These are phyloP conservation scores for Asterochloris erici DNA, from an alignment of 139 green algal species.

Conservation along the genomic window DNA sequence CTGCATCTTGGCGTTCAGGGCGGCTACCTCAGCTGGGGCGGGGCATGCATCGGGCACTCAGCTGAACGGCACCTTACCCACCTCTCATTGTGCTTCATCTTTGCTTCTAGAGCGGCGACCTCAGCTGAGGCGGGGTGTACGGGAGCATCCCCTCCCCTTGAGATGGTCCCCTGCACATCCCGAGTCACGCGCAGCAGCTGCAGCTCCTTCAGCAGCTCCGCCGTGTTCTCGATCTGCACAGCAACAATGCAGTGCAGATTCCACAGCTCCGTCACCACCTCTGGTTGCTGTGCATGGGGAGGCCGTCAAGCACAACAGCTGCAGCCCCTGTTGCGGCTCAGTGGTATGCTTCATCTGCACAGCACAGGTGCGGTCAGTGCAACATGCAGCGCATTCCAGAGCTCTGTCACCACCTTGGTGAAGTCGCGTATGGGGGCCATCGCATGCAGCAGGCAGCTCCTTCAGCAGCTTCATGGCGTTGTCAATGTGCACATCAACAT, in stretches of 20 bases:
- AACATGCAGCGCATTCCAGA: slow-evolving; percentile 17
- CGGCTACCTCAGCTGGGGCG: no score
- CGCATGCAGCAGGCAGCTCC: no score
- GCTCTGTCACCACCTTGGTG: no score
- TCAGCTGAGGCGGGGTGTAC: slow-evolving; percentile 30
- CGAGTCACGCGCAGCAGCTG: slow-evolving; percentile 78
- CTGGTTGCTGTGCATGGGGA: neutral
- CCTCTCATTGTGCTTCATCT: slow-evolving; percentile 37
- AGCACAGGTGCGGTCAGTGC: neutral
- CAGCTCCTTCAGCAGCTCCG: slow-evolving; percentile 58
- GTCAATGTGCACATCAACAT: no score
- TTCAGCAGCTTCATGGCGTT: no score
- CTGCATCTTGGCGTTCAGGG: no score
- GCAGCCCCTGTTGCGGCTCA: neutral
- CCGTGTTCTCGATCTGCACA: slow-evolving; percentile 31
- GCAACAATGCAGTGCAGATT: neutral
- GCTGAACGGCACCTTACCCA: neutral
- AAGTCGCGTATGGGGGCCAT: no score
- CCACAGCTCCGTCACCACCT: neutral
- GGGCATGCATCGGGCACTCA: no score
- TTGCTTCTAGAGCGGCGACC: slow-evolving; percentile 42
- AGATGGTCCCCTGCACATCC: slow-evolving; percentile 49
- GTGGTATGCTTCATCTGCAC: neutral
- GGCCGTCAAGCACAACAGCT: neutral
- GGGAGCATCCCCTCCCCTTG: slow-evolving; percentile 17